These are phyloP conservation scores for Mycena floridula DNA, from an alignment of 768 basidiomycete genomes.

Conservation along the genomic window DNA sequence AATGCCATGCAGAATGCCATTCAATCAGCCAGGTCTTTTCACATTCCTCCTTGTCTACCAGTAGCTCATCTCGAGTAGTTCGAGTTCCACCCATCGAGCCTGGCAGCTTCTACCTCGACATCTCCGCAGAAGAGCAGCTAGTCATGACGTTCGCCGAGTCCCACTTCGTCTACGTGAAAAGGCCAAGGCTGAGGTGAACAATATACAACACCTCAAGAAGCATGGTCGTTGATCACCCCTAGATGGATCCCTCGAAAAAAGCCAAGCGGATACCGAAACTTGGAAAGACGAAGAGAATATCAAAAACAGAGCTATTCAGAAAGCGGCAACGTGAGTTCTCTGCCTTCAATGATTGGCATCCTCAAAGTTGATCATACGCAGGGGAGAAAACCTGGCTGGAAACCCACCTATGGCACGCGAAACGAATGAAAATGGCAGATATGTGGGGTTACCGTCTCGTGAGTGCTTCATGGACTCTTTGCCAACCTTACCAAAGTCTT, in stretches of 20 bases:
- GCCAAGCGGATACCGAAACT: constrained; percentile 50
- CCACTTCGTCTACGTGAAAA: constrained; percentile 78
- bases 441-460: constrained; percentile 92
- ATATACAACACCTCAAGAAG: background rate
- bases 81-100: constrained; percentile 67
- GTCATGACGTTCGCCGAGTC: constrained; percentile 89
- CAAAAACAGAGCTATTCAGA: constrained; percentile 53
- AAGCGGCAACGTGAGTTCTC: constrained; percentile 64
- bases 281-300: constrained; percentile 54
- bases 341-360: background rate
- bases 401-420: constrained; percentile 96
- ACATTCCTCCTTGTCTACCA: background rate
- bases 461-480: too few relatives aligned
- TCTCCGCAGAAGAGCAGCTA: constrained; percentile 87
- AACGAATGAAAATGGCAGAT: constrained; percentile 91
- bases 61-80: constrained; percentile 29
- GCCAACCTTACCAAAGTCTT: too few relatives aligned
- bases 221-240: background rate
- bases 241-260: constrained; percentile 45
- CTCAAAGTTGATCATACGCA: constrained; percentile 23
- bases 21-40: constrained; percentile 59
- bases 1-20: constrained; percentile 86
- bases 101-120: constrained; percentile 94
- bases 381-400: constrained; percentile 91
- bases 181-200: constrained; percentile 75